Conservation (phyloP, 805 yeast species). For the Wickerhamomyces sydowiorum region DNA sequence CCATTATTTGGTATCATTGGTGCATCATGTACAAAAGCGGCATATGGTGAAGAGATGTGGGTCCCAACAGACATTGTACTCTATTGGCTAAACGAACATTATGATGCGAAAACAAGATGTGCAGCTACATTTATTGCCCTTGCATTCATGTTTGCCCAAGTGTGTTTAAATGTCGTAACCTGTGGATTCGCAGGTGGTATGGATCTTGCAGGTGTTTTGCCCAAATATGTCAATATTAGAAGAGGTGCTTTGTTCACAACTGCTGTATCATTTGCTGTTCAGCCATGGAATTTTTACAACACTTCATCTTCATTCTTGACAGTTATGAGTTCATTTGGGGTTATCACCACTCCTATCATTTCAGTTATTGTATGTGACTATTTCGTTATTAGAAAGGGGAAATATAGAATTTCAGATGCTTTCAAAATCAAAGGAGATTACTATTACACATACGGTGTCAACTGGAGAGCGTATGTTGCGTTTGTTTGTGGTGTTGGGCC, state of each 20-base stretch:
- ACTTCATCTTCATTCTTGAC: slow-evolving; percentile 25
- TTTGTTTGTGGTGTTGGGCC: slow-evolving; percentile 38
- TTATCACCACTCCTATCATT: slow-evolving; percentile 29
- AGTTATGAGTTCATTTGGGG: slow-evolving; percentile 31
- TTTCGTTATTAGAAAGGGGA: slow-evolving; percentile 28
- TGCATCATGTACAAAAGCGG: slow-evolving; percentile 30
- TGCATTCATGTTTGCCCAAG: slow-evolving; percentile 25
- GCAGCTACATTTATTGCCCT: slow-evolving; percentile 31
- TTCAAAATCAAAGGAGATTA: slow-evolving; percentile 26
- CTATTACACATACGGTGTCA: slow-evolving; percentile 34
- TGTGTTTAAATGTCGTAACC: slow-evolving; percentile 27
- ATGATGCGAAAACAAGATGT: slow-evolving; percentile 28
- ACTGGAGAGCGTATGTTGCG: slow-evolving; percentile 35
- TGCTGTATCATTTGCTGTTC: slow-evolving; percentile 27
- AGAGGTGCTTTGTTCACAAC: slow-evolving; percentile 30
- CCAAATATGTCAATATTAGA: slow-evolving; percentile 25
- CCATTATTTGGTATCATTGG: slow-evolving; percentile 39
- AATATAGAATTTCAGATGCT: slow-evolving; percentile 29
- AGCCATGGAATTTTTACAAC: slow-evolving; percentile 33
- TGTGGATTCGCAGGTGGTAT: slow-evolving; percentile 30
- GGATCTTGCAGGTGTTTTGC: slow-evolving; percentile 21
- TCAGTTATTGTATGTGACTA: slow-evolving; percentile 34
- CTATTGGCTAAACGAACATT: slow-evolving; percentile 25
- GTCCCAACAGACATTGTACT: slow-evolving; percentile 28
- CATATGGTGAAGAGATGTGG: slow-evolving; percentile 32